Base-by-base conservation (phyloP, 208 protist species). In the Naegleria lovaniensis region DNA sequence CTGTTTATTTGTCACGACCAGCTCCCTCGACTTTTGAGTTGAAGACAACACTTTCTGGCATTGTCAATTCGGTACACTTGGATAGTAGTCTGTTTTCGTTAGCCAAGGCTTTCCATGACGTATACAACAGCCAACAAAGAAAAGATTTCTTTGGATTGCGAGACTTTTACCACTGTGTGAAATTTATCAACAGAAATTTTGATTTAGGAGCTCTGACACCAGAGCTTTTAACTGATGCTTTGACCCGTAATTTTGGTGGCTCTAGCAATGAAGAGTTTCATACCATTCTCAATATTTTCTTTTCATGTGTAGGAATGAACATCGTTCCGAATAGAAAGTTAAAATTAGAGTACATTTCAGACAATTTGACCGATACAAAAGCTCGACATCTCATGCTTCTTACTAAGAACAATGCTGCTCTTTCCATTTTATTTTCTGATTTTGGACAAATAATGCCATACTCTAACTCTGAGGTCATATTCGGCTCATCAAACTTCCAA, bases 91-190 rank as follows among this genome's bases (percentile, higher is more conserved):
- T 92, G 2, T 41, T 38, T 36, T 91, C 29, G 4, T 43, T 94
- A 22, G 58, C 88, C n/a, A 83, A 33, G 25, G 90, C 75, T 36
- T 94, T 91, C 87, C 36, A 88, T 92, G 36, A 94, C 15, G 67
- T 92, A 33, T 92, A 93, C 41, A n/a, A 52, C 22, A 9, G 9
- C n/a, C 91, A 95, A 91, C 25, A 58, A n/a, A 86, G 39, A n/a
- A 41, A n/a, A 15, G 90, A 96, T 88, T 96, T 95, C 86, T 92
- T 90, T 76, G 95, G 94, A 58, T 88, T 96, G 36, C 83, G 95
- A 39, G 95, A 96, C 40, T 96, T 94, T 89, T 96, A 95, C 48
- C 29, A 33, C 15, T 91, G 38, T 16, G 36, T 92, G 22, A 84
- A 90, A 29, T 84, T 91, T 25, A 83, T 92, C 4, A 89, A 67